Evolutionary conservation across 352 stramenopile species (phyloP).

Genomic region (Pythium chondricola): DNA sequence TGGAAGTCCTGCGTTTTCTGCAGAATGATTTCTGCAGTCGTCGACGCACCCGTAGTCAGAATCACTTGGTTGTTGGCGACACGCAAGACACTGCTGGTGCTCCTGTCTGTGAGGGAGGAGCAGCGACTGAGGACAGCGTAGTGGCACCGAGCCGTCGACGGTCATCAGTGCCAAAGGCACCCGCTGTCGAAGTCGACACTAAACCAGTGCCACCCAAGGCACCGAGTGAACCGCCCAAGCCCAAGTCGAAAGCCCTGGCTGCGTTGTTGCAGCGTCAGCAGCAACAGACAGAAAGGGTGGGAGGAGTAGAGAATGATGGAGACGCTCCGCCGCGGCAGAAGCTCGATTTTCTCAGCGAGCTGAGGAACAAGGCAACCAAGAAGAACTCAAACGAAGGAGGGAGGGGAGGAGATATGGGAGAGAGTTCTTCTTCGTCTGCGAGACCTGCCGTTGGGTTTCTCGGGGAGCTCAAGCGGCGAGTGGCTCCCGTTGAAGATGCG

Average conservation of each 20-base stretch:
- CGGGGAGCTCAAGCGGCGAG: slow-evolving; percentile 8
- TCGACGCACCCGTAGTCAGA: slow-evolving; percentile 12
- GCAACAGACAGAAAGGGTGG: not conserved
- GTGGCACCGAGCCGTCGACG: no score
- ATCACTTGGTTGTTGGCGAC: slow-evolving; percentile 4
- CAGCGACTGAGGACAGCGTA: no score
- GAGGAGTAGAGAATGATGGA: no score
- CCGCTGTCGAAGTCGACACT: not conserved
- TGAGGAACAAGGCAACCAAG: slow-evolving; percentile 8
- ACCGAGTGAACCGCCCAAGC: slow-evolving; percentile 18
- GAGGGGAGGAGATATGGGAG: no score
- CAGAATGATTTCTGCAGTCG: slow-evolving; percentile 69
- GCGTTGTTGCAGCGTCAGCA: slow-evolving; percentile 12
- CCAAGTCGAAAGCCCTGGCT: slow-evolving; percentile 18
- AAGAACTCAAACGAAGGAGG: not conserved
- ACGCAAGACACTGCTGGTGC: not conserved
- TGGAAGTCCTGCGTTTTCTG: slow-evolving; percentile 56
- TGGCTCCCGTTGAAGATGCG: no score
- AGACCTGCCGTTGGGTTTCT: no score
- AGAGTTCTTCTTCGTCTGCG: no score
- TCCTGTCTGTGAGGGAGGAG: no score
- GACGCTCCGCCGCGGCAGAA: no score
- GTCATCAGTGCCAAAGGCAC: no score
- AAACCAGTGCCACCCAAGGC: not conserved
- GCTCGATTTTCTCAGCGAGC: slow-evolving; percentile 12